phyloP scores from a whole-genome alignment of 441 rosid genomes.

The Adansonia madagascariensis region DNA sequence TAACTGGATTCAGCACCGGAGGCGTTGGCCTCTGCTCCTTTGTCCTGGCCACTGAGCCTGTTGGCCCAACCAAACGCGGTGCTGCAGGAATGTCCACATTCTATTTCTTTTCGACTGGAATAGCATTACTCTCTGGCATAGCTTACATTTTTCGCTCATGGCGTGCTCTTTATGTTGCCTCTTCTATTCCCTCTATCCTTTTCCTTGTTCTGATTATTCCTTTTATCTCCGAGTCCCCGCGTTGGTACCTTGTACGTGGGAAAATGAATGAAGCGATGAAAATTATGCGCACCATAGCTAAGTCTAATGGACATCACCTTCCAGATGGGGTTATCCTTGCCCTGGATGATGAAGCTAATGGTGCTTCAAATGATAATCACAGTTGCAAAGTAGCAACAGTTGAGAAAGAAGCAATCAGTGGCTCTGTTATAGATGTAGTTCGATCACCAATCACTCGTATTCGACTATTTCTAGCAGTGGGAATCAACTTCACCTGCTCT shows the following conservation, averaged over 20 bases:
- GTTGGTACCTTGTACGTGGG: conserved; percentile 90
- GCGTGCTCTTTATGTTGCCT: conserved; percentile 72
- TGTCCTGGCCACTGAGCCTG: conserved; percentile 82
- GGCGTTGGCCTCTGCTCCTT: conserved; percentile 87
- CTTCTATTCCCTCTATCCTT: conserved; percentile 72
- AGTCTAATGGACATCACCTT: conserved; percentile 52
- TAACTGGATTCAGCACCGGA: conserved; percentile 91
- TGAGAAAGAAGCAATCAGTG: conserved; percentile 47
- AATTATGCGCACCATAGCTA: conserved; percentile 65
- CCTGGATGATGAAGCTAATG: conserved; percentile 61
- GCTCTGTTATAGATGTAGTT: conserved; percentile 67
- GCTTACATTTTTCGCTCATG: conserved; percentile 74
- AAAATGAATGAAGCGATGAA: conserved; percentile 68
- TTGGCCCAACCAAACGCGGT: conserved; percentile 84
- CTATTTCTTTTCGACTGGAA: conserved; percentile 87
- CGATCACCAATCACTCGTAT: conserved; percentile 63
- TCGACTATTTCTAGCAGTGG: conserved; percentile 56
- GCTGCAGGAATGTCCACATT: conserved; percentile 90
- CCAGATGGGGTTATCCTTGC: conserved; percentile 64
- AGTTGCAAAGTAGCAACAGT: conserved; percentile 23
- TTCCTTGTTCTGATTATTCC: conserved; percentile 67
- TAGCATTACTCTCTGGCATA: conserved; percentile 65
- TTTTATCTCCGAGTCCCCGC: conserved; percentile 81
- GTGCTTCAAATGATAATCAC: conserved; percentile 5
- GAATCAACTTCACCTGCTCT: conserved; percentile 70